Evolutionary conservation across 768 basidiomycete genomes (phyloP), one percentile per base, ranked within the genome.

Genomic region (Collybia nuda): DNA sequence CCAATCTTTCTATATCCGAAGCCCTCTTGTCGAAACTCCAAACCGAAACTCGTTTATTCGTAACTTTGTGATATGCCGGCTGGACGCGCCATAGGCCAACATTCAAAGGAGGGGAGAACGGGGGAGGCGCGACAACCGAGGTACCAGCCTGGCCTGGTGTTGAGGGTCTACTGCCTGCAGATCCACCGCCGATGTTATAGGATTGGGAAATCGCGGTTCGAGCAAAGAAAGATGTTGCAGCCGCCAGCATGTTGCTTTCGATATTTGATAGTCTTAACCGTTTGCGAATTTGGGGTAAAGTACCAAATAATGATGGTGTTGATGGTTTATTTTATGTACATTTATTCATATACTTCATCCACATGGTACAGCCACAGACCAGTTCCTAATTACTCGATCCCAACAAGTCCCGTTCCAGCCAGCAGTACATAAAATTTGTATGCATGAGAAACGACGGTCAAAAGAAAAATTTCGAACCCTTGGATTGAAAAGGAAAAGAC

Each of bases 71-170:
- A 17, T 78, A 80, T 1, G 89, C 97, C 1, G 84, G 77, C 54
- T 93, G 85, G 0, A 98, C 88, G 60, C 79, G 86, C 97, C 97
- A 98, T 47, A 92, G 69, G 2, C 96, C 96, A 7, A 94, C 82
- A 55, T 71, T 75, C 53, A 90, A 82, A 12, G 86, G 63, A 5
- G 82, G 79, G 17, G 78, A 71, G 40, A 68, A 62, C 7, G 77
- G 61, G 4, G 72, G 48, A 29, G 82, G 76, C 11, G 77, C 61
- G 50, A 71, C 55, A 48, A 54, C 35, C 12, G 59, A 54, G 14
- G 66, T 57, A 42, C 67, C 48, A 15, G 66, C 52, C n/a, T 67
- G 67, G 15, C 72, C 74, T 22, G 81, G 81, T 24, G 80, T 79
- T 2, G 78, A 67, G 9, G 80, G 75, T 55, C 81, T 69, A 58